Conservation (phyloP, 2,329 filamentous ascomycete genomes). For the Cercospora nicotianae region DNA sequence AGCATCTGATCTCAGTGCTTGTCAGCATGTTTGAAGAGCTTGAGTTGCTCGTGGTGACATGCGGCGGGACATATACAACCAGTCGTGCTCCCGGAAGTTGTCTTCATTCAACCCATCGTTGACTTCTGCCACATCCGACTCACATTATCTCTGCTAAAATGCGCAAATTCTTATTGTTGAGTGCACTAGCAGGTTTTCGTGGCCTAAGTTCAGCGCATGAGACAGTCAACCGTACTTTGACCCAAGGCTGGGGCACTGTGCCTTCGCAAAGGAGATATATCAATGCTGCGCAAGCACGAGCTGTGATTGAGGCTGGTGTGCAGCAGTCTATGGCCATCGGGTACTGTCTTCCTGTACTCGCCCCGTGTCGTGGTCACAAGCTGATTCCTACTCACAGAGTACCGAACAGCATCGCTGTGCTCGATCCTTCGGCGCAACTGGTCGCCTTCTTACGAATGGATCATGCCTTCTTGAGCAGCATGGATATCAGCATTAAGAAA, state of each 20-base stretch:
- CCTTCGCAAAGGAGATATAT: slow-evolving; percentile 32
- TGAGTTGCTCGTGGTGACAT: background rate
- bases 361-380: background rate
- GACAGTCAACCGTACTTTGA: slow-evolving; percentile 29
- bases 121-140: background rate
- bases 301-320: slow-evolving; percentile 30
- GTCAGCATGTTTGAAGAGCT: background rate
- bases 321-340: slow-evolving; percentile 20
- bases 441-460: slow-evolving; percentile 38
- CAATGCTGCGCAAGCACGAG: slow-evolving; percentile 28
- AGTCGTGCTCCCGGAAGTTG: background rate
- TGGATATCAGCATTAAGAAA: slow-evolving; percentile 36
- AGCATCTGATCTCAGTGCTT: background rate
- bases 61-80: background rate
- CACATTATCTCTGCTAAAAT: background rate
- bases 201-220: slow-evolving; percentile 6
- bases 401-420: slow-evolving; percentile 34
- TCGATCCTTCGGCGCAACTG: slow-evolving; percentile 32
- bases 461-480: slow-evolving; percentile 33
- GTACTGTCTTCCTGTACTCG: background rate
- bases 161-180: background rate
- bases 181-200: background rate
- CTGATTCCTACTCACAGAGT: slow-evolving; percentile 18
- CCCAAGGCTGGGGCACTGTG: slow-evolving; percentile 31
- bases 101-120: background rate